phyloP scores from a whole-genome alignment of 768 basidiomycete genomes.

The Hericium coralloides region DNA sequence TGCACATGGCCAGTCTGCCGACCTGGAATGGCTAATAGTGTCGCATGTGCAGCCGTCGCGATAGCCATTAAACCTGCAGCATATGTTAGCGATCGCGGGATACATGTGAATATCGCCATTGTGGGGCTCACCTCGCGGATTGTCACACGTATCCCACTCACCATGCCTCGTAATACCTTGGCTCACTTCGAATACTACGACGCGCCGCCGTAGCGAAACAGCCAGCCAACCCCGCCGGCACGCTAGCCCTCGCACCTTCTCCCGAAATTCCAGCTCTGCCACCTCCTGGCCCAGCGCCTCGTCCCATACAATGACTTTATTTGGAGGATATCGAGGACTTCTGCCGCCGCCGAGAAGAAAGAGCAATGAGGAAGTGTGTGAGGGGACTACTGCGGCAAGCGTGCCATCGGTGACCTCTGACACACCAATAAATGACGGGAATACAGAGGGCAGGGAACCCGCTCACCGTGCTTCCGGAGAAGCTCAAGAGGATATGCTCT shows the following conservation, averaged over 20 bases:
- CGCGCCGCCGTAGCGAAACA: conserved; percentile 69
- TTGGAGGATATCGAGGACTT: conserved; percentile 83
- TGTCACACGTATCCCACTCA: conserved; percentile 86
- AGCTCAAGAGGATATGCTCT: conserved; percentile 66
- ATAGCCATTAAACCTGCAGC: conserved; percentile 66
- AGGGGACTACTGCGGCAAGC: conserved; percentile 63
- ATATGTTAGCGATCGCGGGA: not conserved
- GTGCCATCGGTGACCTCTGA: conserved; percentile 76
- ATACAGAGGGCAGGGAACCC: conserved; percentile 9
- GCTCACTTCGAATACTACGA: conserved; percentile 69
- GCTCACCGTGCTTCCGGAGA: conserved; percentile 70
- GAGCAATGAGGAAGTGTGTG: conserved; percentile 74
- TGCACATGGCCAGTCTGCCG: conserved; percentile 85
- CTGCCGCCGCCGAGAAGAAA: conserved; percentile 84
- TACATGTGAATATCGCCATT: not conserved
- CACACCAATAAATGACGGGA: not conserved
- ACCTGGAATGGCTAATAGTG: conserved; percentile 79
- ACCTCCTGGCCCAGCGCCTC: conserved; percentile 69
- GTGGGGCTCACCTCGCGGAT: conserved; percentile 55
- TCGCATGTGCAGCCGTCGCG: conserved; percentile 69
- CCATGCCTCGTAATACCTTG: conserved; percentile 51
- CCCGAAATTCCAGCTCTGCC: conserved; percentile 84
- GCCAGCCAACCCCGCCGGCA: conserved; percentile 81
- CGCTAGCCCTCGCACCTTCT: conserved; percentile 69
- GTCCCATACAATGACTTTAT: conserved; percentile 90